These are phyloP conservation scores for Verticillium tricorpus DNA, from an alignment of 2,329 filamentous ascomycete genomes.

Conservation along the genomic window DNA sequence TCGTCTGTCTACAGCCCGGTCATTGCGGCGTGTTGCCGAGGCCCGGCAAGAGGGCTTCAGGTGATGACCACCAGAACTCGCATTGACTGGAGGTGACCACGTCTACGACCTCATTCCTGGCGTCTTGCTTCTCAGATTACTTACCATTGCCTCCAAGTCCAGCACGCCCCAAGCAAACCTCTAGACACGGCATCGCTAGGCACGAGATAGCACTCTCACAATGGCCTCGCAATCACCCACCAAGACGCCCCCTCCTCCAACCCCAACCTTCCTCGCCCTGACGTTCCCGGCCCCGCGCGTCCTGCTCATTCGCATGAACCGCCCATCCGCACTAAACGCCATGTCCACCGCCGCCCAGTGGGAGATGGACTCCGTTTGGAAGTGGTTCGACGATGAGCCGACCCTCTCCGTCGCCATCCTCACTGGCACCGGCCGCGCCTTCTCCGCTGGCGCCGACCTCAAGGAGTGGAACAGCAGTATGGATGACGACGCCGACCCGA, in stretches of 20 bases:
- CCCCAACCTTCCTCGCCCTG: constrained; percentile 17
- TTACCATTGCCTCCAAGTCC: no score
- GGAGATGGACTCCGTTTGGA: constrained; percentile 42
- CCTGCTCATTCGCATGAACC: constrained; percentile 34
- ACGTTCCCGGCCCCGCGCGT: constrained; percentile 33
- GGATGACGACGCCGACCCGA: constrained; percentile 10
- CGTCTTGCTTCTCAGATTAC: no score
- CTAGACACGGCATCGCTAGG: no score
- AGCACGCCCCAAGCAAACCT: no score
- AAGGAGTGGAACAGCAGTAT: constrained; percentile 39
- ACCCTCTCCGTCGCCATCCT: constrained; percentile 41
- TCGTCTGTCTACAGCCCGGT: no score
- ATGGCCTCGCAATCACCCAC: constrained; percentile 14
- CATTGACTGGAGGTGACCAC: no score
- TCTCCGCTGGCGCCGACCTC: constrained; percentile 51
- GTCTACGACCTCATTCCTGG: no score
- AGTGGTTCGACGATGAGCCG: constrained; percentile 49
- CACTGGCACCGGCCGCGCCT: constrained; percentile 48
- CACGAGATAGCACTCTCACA: not conserved
- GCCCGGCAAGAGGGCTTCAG: no score
- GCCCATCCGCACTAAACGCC: constrained; percentile 33
- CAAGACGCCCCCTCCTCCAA: constrained; percentile 25
- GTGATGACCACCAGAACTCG: no score
- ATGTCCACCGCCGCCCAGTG: constrained; percentile 34
- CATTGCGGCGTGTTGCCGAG: no score